Base-by-base conservation (phyloP, 2,329 filamentous ascomycete species). In the Alternaria gansuensis region DNA sequence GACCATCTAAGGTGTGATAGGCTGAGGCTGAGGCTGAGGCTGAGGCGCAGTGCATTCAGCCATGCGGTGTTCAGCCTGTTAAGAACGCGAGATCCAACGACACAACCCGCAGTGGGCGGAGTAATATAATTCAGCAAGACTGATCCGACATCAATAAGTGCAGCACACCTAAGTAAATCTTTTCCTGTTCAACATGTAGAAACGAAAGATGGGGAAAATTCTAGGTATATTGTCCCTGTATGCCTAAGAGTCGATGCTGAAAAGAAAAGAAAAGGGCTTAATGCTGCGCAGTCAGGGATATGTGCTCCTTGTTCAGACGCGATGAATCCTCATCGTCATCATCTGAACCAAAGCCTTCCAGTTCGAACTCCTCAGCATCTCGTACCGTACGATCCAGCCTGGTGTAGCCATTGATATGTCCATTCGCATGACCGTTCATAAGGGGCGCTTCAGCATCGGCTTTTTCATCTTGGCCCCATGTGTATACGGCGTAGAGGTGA, bases 351-450 rank as follows among this genome's bases (percentile, higher is more conserved):
- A 99, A 80, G 0, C 92, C 94, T 59, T 95, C 92, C 1, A 99
- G 83, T 79, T 98, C 95, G 75, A 97, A 99, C 68, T 97, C 93
- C 74, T 97, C 90, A 0, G 91, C 93, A 73, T 96, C 93, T 29
- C 87, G 84, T 36, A 94, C 82, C 60, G 86, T 86, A 10, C 82
- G 81, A 24, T 87, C 85, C 41, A 84, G 83, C 65, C 78, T 66
- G 75, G 77, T 75, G 62, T 84, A 82, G 1, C 75, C 73, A 39
- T 74, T 75, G 6, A 69, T 59, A 8, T 64, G 48, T 28, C 72
- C 69, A 23, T 67, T 66, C 3, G 54, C 60, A 31, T 69, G 58
- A 11, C 76, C 69, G 49, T 75, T 76, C 11, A 41, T 64, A 29
- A 59, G 77, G 57, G 70, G 59, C 50, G 74, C 68, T 63, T 82